Evolutionary conservation across 306 rosid genomes (phyloP).

Genomic region (Quercus mongolica): DNA sequence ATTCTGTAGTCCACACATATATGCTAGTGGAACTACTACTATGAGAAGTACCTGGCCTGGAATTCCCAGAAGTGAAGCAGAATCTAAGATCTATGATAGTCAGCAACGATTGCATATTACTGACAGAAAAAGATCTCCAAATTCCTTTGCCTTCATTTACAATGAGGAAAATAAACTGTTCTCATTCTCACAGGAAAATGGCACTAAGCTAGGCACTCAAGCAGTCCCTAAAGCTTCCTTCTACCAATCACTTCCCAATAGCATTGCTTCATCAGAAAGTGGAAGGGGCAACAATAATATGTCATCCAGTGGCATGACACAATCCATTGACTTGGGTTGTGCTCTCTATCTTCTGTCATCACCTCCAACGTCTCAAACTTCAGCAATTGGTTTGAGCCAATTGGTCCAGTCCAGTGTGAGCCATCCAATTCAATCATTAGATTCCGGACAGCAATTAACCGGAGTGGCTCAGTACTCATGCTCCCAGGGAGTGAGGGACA

Average conservation of each 20-base stretch:
- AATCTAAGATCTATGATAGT: conserved; percentile 14
- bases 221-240: conserved; percentile 15
- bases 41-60: conserved; percentile 26
- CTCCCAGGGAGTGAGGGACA: conserved; percentile 17
- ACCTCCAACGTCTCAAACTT: conserved; percentile 21
- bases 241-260: conserved; percentile 22
- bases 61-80: conserved; percentile 19
- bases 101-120: background rate
- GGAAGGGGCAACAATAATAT: conserved; percentile 13
- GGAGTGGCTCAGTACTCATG: conserved; percentile 11
- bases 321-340: conserved; percentile 37
- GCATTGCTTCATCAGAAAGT: conserved; percentile 16
- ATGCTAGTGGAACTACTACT: conserved; percentile 15
- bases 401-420: conserved; percentile 17
- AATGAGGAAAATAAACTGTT: conserved; percentile 24
- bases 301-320: conserved; percentile 22
- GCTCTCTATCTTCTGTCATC: conserved; percentile 76
- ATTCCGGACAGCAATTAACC: conserved; percentile 14
- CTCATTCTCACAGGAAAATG: conserved; percentile 26
- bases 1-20: conserved; percentile 41
- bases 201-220: conserved; percentile 11
- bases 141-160: conserved; percentile 12
- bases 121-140: conserved; percentile 18
- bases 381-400: conserved; percentile 16
- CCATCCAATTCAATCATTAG: conserved; percentile 26